Percentiles rank a stretch among this genome's conserved stretches.
Evolutionary conservation across 78 protist genomes (phyloP).

Genomic region (slime mould (Dictyostelium discoideum)): DNA sequence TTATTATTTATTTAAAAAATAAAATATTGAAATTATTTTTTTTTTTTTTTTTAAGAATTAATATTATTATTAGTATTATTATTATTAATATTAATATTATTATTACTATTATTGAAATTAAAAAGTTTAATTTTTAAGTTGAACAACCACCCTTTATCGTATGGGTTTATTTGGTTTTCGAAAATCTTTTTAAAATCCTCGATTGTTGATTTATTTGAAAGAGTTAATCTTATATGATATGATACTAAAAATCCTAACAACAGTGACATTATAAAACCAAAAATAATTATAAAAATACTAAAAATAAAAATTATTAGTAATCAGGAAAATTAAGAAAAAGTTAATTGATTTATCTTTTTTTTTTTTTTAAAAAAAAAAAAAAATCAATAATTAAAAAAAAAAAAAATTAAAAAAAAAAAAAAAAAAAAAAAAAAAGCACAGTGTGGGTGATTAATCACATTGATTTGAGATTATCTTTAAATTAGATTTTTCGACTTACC

Average conservation of each 20-base stretch:
- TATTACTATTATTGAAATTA: neutral
- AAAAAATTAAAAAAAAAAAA: neutral
- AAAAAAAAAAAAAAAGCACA: neutral
- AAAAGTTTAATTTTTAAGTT: neutral
- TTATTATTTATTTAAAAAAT: no score
- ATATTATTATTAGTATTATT: neutral
- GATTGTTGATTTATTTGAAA: constrained; percentile 18
- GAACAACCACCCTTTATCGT: neutral
- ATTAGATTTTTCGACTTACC: neutral
- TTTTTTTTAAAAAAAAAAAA: neutral
- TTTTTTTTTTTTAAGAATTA: neutral
- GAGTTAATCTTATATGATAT: constrained; percentile 12
- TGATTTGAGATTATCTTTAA: neutral
- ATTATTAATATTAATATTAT: neutral
- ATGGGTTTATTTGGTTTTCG: neutral
- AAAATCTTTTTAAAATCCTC: constrained; percentile 19
- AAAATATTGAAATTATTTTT: no score
- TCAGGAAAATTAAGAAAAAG: neutral
- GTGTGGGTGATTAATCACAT: neutral
- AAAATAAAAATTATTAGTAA: neutral
- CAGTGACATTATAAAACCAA: constrained; percentile 1
- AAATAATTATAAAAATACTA: constrained; percentile 18
- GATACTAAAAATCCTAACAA: neutral
- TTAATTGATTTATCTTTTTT: neutral
- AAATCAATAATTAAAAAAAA: neutral